Base-by-base conservation (phyloP, 257 asterid species). In the Ocimum tenuiflorum region DNA sequence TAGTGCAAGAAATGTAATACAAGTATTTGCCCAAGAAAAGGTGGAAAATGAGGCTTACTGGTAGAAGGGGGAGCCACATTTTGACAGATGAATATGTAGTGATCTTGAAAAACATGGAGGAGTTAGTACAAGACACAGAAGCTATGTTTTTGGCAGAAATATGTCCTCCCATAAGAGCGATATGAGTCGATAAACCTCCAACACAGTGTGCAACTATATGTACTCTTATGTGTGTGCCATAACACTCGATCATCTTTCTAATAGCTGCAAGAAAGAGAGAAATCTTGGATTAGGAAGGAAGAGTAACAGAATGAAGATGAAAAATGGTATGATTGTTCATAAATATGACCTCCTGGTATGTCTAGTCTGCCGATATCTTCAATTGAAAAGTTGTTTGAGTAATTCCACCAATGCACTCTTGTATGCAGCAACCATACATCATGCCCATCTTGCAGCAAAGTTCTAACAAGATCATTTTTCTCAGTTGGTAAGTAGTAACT, bases 41-140 rank as follows among this genome's bases (percentile, higher is more conserved):
- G n/a, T n/a, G n/a, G 31, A 10, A 18, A 5, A 20, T 3, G 33
- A 3, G 8, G 35, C 82, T 84, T 75, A 82, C 88, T 7, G 84
- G 86, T 39, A 78, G 24, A 38, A 82, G 85, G 19, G 86, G 88
- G 18, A 82, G 88, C 91, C 86, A 73, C 80, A 84, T 74, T 71
- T 84, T 84, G 78, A 78, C 18, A 7, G 6, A 65, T 3, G 88
- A 79, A 22, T 73, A 79, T 20, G 77, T 27, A 3, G 80, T 82
- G 69, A 84, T 68, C 51, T 82, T 82, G 35, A 77, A 84, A 19
- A 77, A 84, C 88, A 84, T 82, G n/a, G 86, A 82, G 31, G 88
- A 81, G 68, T 75, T 84, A 54, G 84, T 79, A 53, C 88, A 84
- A 18, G 85, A 77, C 33, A 84, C 45, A 7, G 91, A 84, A 54